Evolutionary conservation across 2,329 filamentous ascomycete genomes (phyloP), one percentile per base, ranked within the genome.

Genomic region (Alternaria sp.): DNA sequence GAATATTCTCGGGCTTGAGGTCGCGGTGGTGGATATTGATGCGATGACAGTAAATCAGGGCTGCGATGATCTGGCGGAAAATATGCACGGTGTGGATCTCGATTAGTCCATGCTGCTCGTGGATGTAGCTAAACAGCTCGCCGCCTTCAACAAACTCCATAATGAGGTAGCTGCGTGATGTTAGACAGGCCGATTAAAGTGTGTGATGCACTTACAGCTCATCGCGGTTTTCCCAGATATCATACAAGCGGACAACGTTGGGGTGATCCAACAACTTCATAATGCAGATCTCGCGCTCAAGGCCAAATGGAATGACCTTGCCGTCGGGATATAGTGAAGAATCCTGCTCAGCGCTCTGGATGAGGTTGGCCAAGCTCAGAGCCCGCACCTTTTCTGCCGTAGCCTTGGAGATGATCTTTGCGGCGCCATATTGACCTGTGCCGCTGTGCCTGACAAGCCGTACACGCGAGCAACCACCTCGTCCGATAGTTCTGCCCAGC

Each of bases 1-100:
- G 83, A 44, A 99, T 97, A 70, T 99, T 99, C 79, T 99, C 95
- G 0, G 93, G 95, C 78, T 99, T 99, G 52, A 99, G 83, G 69
- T 99, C 95, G 24, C 95, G 90, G 74, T 99, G 95, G 74, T 93
- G 97, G 63, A 99, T 97, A 68, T 94, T 93, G 80, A 97, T 92
- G 3, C 90, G 88, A 78, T 99, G 95, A 68, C 93, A 96, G 79
- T 97, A 97, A 3, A 93, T 88, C 50, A 99, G 84, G 1, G 92
- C 95, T 54, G 91, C 92, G 73, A 99, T 90, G 66, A 99, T 93
- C 78, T 99, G 95, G 36, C 93, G 89, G 72, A 97, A 97, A 67
- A 96, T 89, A 72, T 85, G 90, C 51, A 97, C 85, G 5, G 91
- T 89, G 65, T 94, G 88, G 62, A 90, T 86, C 78, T 99, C 95